A percentile compares a stretch with the other conserved stretches of the same genome.
Conservation (phyloP, 148 eudicot genomes). For the Spergularia bocconei region DNA sequence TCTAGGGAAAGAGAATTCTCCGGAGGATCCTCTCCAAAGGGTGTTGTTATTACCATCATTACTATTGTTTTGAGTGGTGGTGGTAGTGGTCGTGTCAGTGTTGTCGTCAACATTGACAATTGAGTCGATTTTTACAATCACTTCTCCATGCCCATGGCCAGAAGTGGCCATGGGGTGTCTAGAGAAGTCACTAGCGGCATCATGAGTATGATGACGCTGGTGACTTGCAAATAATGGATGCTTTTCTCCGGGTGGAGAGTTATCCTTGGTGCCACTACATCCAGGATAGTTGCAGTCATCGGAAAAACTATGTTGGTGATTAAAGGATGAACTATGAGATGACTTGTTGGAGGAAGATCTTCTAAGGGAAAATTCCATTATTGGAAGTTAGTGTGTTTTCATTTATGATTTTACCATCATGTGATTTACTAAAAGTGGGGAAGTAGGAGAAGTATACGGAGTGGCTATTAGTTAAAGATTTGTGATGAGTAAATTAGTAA, state of each 20-base stretch:
- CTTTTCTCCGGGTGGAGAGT: constrained; percentile 11
- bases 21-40: constrained; percentile 13
- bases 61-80: not conserved
- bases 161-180: constrained; percentile 6
- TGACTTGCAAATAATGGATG: constrained; percentile 31
- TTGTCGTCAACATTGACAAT: not conserved
- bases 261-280: not conserved
- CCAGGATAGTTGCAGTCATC: not conserved
- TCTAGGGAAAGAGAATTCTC: constrained; percentile 31
- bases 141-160: constrained; percentile 25
- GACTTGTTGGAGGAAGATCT: constrained; percentile 20
- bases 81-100: not conserved
- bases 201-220: not conserved
- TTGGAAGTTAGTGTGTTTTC: not conserved
- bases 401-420: not conserved
- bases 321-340: constrained; percentile 19
- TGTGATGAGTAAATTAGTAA: constrained; percentile 7
- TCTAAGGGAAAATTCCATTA: constrained; percentile 30
- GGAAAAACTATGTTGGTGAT: not conserved
- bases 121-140: constrained; percentile 47
- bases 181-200: not conserved
- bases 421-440: constrained; percentile 11
- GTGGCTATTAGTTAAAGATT: constrained; percentile 4
- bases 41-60: not conserved
- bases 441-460: constrained; percentile 5